Evolutionary conservation across 2,329 filamentous ascomycete species (phyloP).

Genomic region (Verticillium nonalfalfae): DNA sequence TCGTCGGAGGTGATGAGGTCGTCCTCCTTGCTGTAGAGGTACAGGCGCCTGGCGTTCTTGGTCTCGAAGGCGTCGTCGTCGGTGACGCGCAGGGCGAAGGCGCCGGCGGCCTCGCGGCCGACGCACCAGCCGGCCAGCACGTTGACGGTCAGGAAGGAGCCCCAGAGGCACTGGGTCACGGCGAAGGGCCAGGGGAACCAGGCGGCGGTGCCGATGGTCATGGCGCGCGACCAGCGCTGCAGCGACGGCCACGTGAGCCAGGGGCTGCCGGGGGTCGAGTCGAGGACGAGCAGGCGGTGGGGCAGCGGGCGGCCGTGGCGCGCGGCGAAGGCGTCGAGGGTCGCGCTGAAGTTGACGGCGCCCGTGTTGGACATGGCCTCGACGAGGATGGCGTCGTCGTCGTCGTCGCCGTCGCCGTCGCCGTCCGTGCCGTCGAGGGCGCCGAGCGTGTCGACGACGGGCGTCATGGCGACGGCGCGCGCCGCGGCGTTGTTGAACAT

Average conservation of each 20-base stretch:
- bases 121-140: constrained; percentile 10
- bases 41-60: constrained; percentile 7
- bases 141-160: constrained; percentile 30
- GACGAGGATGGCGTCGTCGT: constrained; percentile 88
- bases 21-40: constrained; percentile 7
- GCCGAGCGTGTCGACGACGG: constrained; percentile 83
- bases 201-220: constrained; percentile 40
- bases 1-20: constrained; percentile 45
- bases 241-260: constrained; percentile 34
- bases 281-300: constrained; percentile 91
- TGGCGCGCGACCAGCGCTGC: constrained; percentile 44
- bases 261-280: constrained; percentile 54
- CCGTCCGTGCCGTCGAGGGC: constrained; percentile 82
- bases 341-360: constrained; percentile 65
- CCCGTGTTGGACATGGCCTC: constrained; percentile 91
- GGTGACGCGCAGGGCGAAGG: constrained; percentile 3
- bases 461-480: constrained; percentile 76
- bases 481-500: constrained; percentile 88
- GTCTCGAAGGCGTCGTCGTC: constrained; percentile 2
- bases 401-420: constrained; percentile 86
- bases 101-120: constrained; percentile 7
- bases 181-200: constrained; percentile 43
- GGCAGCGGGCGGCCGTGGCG: constrained; percentile 72
- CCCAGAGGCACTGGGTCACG: constrained; percentile 41
- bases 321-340: constrained; percentile 26